These are phyloP conservation scores for Dioscorea cayenensis DNA, from an alignment of 116 monocot species.

Conservation along the genomic window DNA sequence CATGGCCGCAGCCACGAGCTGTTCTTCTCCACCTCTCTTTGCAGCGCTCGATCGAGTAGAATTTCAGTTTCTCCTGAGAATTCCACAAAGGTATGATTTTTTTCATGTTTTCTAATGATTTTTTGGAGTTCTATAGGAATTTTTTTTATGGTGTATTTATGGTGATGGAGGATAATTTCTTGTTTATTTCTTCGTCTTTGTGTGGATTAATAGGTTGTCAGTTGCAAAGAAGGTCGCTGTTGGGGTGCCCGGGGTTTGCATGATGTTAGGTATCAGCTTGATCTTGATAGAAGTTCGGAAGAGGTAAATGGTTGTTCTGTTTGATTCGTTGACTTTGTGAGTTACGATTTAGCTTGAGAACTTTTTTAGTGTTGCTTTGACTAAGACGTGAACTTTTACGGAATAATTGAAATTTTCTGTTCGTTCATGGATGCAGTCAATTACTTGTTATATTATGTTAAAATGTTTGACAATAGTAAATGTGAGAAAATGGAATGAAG, in stretches of 20 bases:
- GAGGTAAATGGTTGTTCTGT: constrained; percentile 28
- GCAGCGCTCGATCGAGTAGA: background rate
- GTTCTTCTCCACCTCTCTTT: constrained; percentile 13
- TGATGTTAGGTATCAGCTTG: constrained; percentile 45
- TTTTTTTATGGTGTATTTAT: background rate
- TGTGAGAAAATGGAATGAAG: too few relatives aligned
- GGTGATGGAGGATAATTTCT: background rate
- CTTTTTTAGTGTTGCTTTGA: too few relatives aligned
- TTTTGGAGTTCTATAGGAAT: background rate
- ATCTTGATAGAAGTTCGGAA: constrained; percentile 26
- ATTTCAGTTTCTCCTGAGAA: background rate
- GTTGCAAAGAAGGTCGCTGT: constrained; percentile 23
- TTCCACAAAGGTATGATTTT: constrained; percentile 12
- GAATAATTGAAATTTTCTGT: too few relatives aligned
- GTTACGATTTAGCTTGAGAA: background rate
- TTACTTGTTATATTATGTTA: too few relatives aligned
- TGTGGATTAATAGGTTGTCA: constrained; percentile 59
- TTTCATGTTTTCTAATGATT: background rate
- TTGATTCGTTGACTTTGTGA: background rate
- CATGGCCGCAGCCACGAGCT: constrained; percentile 3
- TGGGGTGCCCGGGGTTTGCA: constrained; percentile 38
- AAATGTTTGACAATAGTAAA: too few relatives aligned
- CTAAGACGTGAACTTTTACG: too few relatives aligned
- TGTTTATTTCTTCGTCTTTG: background rate
- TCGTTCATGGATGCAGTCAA: too few relatives aligned